Base-by-base conservation (phyloP, 441 rosid genomes). In the Isatis lusitanica region DNA sequence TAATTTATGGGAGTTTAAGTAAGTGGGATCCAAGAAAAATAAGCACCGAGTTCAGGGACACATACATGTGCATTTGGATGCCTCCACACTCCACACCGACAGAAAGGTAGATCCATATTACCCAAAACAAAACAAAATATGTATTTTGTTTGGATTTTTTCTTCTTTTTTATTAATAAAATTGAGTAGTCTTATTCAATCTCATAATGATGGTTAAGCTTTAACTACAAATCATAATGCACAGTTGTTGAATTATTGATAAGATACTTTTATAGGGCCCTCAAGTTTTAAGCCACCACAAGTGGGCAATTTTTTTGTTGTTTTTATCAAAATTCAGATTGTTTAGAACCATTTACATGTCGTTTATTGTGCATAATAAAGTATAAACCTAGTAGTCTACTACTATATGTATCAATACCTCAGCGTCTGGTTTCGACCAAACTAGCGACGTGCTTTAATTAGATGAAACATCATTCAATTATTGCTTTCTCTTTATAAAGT, bases 1-100 rank as follows among this genome's bases (percentile, higher is more conserved):
- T 38, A 55, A 47, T 44, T 58, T 58, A 74, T 58, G 61, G 61
- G 62, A 74, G 33, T 21, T 21, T 21, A 21, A 1, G 2, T 21
- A 21, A 21, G 24, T 38, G 55, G 38, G 73, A 58, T 59, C 62
- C 78, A 66, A 67, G 35, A 18, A 36, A 44, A 16, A 5, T 36
- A 51, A 53, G 62, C 56, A 31, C 53, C 36, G 66, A 68, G 79
- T 17, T 68, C 33, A 61, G 47, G 15, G 74, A 43, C 66, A 75
- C 6, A 63, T 36, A 30, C 79, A 75, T 69, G 79, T 75, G 75
- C 47, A 31, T 38, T 21, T 39, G 55, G 61, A 70, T 70, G 75
- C 46, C 21, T 70, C 71, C 75, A 63, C 71, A 70, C 66, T 39
- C 62, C 38, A 63, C 71, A 76, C 79, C 79, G 79, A 76, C 75